Conservation (phyloP, 2,329 filamentous ascomycete genomes). For the Colletotrichum sansevieriae region DNA sequence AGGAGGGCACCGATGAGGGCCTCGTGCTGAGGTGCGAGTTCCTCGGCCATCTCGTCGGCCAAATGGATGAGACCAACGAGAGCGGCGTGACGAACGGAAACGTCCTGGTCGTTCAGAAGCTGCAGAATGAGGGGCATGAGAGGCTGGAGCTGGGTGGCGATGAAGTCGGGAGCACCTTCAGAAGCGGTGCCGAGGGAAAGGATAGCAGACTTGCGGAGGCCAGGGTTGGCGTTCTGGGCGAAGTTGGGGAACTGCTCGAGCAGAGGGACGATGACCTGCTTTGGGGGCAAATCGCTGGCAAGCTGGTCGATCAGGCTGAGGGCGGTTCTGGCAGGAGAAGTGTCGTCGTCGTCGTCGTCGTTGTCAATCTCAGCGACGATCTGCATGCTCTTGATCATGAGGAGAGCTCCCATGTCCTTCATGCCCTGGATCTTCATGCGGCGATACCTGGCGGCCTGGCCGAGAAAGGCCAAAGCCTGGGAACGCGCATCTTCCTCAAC, state of each 20-base stretch:
- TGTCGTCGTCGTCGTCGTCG: constrained; percentile 79
- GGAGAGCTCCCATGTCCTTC: constrained; percentile 83
- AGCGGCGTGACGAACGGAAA: constrained; percentile 87
- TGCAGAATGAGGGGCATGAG: constrained; percentile 88
- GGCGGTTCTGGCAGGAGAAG: constrained; percentile 86
- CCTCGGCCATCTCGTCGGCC: constrained; percentile 92
- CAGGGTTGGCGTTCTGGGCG: constrained; percentile 79
- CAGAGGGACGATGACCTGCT: constrained; percentile 93
- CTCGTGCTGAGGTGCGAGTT: constrained; percentile 87
- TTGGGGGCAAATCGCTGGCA: constrained; percentile 88
- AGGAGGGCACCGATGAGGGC: constrained; percentile 86
- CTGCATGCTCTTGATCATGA: constrained; percentile 89
- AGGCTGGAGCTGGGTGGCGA: constrained; percentile 89
- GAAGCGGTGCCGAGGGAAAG: constrained; percentile 93
- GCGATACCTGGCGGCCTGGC: constrained; percentile 91
- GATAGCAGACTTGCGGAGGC: constrained; percentile 90
- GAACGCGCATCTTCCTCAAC: constrained; percentile 87
- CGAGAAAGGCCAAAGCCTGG: constrained; percentile 93
- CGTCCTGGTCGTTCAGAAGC: constrained; percentile 86
- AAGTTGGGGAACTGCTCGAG: constrained; percentile 88
- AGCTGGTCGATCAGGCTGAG: constrained; percentile 91
- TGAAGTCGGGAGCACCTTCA: constrained; percentile 97
- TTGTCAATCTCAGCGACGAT: constrained; percentile 91
- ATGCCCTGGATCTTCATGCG: constrained; percentile 96
- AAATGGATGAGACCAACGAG: constrained; percentile 89